Base-by-base conservation (phyloP, 2,329 filamentous ascomycete genomes). In the Pyrenochaeta sp. region DNA sequence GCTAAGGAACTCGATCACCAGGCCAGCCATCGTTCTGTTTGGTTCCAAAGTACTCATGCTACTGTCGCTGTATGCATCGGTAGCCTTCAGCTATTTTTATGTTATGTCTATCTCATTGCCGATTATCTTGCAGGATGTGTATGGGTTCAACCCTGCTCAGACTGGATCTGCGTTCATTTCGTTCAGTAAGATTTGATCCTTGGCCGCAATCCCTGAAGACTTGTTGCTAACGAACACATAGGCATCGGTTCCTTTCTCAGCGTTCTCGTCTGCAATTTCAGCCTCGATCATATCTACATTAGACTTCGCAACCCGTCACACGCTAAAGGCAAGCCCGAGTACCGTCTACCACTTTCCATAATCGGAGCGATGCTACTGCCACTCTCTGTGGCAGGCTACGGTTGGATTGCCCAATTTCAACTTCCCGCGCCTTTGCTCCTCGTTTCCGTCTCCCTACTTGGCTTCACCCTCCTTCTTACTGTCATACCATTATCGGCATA, bases 31-130 rank as follows among this genome's bases (percentile, higher is more conserved):
- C 2, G 76, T 82, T 0, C 64, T 82, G 33, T 77, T 76, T 17
- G 77, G 79, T 37, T 86, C 83, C 1, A 73, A 78, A 12, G 82
- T 88, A 1, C 73, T 88, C n/a, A 78, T 84, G 61, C 71, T 85
- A 14, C 75, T 85, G 60, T 75, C 76, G 0, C 58, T 81, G 0
- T 80, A 77, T 56, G 77, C 75, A 14, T 72, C 73, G 1, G 63
- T 82, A 3, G 58, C 69, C 0, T 82, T 81, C 59, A 72, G 73
- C 20, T 79, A 75, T 64, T 81, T 78, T 57, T 82, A 82, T 57
- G 72, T 82, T 32, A 67, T 81, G 58, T 77, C 76, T 20, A 80
- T 79, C 7, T 80, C 78, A 1, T 61, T 82, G 3, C 78, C 79
- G 0, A 70, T 69, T 5, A 77, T 82, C 17, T 56, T 82, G 15